Conservation (phyloP, 1,284 basidiomycete species). For the Omphalotus olearius region DNA sequence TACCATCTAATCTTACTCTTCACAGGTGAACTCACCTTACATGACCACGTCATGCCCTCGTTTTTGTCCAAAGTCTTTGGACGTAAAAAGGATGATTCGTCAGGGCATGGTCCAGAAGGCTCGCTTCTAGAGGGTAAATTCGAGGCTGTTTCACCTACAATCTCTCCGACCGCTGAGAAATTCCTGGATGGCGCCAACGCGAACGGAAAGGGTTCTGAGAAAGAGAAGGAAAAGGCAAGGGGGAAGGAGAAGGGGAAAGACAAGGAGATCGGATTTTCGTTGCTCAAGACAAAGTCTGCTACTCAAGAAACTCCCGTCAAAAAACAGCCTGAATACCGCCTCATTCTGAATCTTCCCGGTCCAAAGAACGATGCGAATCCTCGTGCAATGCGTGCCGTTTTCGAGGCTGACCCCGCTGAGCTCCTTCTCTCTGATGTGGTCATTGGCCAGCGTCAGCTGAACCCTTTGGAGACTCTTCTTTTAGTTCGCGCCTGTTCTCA, state of each 20-base stretch:
- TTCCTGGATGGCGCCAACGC: slow-evolving; percentile 27
- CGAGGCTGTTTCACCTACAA: slow-evolving; percentile 56
- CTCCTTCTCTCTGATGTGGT: slow-evolving; percentile 44
- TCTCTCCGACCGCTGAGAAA: slow-evolving; percentile 45
- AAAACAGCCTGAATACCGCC: slow-evolving; percentile 29
- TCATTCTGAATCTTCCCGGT: slow-evolving; percentile 57
- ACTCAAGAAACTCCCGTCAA: slow-evolving; percentile 23
- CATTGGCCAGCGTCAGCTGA: slow-evolving; percentile 54
- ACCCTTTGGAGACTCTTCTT: slow-evolving; percentile 52
- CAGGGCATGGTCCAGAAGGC: slow-evolving; percentile 34
- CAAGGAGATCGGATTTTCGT: slow-evolving; percentile 26
- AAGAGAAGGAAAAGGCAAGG: slow-evolving; percentile 33
- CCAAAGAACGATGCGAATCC: slow-evolving; percentile 43
- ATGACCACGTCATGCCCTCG: slow-evolving; percentile 53
- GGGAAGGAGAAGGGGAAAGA: slow-evolving; percentile 7
- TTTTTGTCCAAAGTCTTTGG: slow-evolving; percentile 75
- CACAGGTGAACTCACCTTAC: slow-evolving; percentile 4
- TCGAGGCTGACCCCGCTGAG: slow-evolving; percentile 51
- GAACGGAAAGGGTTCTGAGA: slow-evolving; percentile 27
- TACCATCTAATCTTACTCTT: background rate
- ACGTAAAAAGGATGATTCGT: slow-evolving; percentile 58
- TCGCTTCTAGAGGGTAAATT: slow-evolving; percentile 69
- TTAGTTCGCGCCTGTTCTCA: slow-evolving; percentile 63
- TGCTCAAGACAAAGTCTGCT: slow-evolving; percentile 49
- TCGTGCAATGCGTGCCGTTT: slow-evolving; percentile 49